Evolutionary conservation across 805 yeast genomes (phyloP), one percentile per base, ranked within the genome.

Genomic region (Sugiyamaella boreocaroliniensis): DNA sequence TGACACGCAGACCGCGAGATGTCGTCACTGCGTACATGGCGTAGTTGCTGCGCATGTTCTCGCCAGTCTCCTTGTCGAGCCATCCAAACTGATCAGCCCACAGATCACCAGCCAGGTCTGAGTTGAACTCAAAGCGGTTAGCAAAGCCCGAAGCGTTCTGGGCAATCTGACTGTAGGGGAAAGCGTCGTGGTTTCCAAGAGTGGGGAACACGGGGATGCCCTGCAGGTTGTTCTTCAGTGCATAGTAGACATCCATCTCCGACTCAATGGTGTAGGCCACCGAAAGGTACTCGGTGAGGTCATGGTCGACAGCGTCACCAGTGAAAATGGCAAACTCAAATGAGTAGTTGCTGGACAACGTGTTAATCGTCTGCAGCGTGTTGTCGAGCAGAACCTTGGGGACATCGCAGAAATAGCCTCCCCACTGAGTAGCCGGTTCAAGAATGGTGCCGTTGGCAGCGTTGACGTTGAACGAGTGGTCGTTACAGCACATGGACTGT

Each of bases 261-360:
- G 83, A 80, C 29, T 69, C 64, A 54, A 76, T 66, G 32, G 83
- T 77, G 58, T 73, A 70, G 45, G 80, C 74, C 56, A 64, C 66
- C 43, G 77, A 71, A 45, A 76, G 75, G 60, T 76, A 73, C 50
- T n/a, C 15, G 47, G 73, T 71, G n/a, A 70, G 60, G 52, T 76
- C 80, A 62, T 84, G 90, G 64, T 83, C 89, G 50, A 83, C 83
- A 63, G 83, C 71, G 62, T 84, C 89, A 54, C 89, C 89, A 4
- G 89, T 84, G 72, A 84, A 84, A 41, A 84, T 65, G 2, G 84
- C 75, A 61, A 83, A 83, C 50, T 81, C 83, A 82, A 42, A 46
- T 16, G 29, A 12, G 15, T 14, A 66, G 59, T 14, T 64, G 37
- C 65, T 52, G 51, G 71, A 68, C 54, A 67, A 67, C 16, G 71